Evolutionary conservation across 2,329 filamentous ascomycete species (phyloP).

Genomic region (Didymella keratinophila): DNA sequence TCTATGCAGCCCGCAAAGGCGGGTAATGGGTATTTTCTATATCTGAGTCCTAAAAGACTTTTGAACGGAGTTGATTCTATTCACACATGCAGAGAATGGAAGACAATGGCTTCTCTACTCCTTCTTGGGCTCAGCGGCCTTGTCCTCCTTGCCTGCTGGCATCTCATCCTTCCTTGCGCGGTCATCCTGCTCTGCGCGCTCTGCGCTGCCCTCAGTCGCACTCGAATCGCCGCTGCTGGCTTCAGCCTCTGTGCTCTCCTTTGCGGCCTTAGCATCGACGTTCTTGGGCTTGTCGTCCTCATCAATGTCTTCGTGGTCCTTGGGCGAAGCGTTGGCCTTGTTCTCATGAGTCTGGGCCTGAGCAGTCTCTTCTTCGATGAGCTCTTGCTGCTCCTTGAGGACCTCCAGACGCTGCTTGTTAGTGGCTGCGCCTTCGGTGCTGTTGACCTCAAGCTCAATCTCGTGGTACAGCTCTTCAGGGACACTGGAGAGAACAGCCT

Average conservation of each 20-base stretch:
- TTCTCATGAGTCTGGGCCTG: slow-evolving; percentile 81
- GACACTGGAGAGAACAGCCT: slow-evolving; percentile 90
- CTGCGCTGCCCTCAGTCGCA: slow-evolving; percentile 36
- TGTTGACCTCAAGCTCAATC: slow-evolving; percentile 98
- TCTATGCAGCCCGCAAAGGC: slow-evolving; percentile 7
- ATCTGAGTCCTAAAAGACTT: slow-evolving; percentile 7
- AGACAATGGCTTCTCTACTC: slow-evolving; percentile 8
- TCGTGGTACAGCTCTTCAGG: slow-evolving; percentile 99
- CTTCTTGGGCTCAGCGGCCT: slow-evolving; percentile 16
- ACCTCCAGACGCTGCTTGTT: slow-evolving; percentile 99
- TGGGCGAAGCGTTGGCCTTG: slow-evolving; percentile 76
- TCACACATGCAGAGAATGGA: slow-evolving; percentile 15
- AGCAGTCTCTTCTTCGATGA: slow-evolving; percentile 96
- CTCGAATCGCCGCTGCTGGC: slow-evolving; percentile 42
- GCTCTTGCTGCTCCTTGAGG: slow-evolving; percentile 95
- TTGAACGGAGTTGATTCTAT: slow-evolving; percentile 12
- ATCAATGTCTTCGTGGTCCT: slow-evolving; percentile 91
- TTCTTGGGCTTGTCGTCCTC: slow-evolving; percentile 79
- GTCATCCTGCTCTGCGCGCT: slow-evolving; percentile 46
- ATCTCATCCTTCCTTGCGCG: slow-evolving; percentile 36
- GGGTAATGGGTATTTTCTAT: slow-evolving; percentile 19
- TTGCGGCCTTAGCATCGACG: slow-evolving; percentile 31
- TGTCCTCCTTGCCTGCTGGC: slow-evolving; percentile 29
- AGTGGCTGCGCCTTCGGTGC: slow-evolving; percentile 92
- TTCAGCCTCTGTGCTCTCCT: slow-evolving; percentile 41